These are phyloP conservation scores for Coelastrella sp. DNA, from an alignment of 139 green algal species.

Conservation along the genomic window DNA sequence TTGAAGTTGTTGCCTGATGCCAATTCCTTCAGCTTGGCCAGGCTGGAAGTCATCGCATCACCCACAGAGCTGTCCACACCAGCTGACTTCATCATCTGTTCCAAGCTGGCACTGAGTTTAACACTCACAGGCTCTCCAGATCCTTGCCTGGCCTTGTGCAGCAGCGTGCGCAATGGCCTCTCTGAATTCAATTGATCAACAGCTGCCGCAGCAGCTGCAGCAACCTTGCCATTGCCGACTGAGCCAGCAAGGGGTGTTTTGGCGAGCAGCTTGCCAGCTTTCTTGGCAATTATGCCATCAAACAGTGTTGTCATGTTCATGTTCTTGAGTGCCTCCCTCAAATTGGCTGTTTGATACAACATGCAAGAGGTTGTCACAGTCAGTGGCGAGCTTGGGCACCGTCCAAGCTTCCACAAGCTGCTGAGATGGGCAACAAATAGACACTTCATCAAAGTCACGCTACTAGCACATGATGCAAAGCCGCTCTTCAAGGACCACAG, in stretches of 20 bases:
- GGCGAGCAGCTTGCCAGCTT: background rate
- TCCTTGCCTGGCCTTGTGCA: slow-evolving; percentile 2
- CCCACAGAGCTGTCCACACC: background rate
- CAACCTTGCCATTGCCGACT: background rate
- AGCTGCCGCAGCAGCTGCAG: background rate
- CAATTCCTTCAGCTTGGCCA: background rate
- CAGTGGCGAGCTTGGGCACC: no score
- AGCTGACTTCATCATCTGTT: slow-evolving; percentile 9
- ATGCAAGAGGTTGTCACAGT: background rate
- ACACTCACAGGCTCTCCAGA: background rate
- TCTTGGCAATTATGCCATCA: slow-evolving; percentile 22
- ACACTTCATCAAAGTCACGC: no score
- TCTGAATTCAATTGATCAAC: background rate
- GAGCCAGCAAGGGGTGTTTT: background rate
- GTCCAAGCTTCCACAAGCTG: no score
- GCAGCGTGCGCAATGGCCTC: slow-evolving; percentile 3
- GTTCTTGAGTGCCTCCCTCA: background rate
- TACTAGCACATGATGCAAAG: no score
- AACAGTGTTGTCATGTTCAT: slow-evolving; percentile 28
- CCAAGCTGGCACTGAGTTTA: slow-evolving; percentile 11
- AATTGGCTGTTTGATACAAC: background rate
- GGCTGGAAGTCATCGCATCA: background rate
- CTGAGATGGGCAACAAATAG: no score
- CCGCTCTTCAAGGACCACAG: background rate
- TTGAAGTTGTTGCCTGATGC: background rate